Percentiles rank a stretch among this genome's conserved stretches.
Conservation (phyloP, 305 asterid genomes). For the Fraxinus sp. region DNA sequence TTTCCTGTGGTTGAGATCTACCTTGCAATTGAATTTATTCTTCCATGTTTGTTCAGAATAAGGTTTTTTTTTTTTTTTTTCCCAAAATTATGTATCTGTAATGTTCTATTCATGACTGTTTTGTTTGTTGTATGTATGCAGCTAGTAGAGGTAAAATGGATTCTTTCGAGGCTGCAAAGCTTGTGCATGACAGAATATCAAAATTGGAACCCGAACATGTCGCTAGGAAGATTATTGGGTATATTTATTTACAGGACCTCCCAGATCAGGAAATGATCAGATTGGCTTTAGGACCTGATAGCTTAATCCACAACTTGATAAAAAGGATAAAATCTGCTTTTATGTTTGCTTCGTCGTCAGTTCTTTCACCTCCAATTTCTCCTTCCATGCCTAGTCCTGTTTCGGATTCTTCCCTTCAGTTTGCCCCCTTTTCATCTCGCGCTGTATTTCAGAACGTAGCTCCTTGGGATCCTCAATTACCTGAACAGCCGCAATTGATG, state of each 20-base stretch:
- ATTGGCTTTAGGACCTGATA: conserved; percentile 75
- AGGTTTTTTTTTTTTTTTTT: conserved; percentile 26
- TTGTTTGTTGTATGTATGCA: conserved; percentile 1
- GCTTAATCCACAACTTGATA: conserved; percentile 50
- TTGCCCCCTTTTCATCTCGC: conserved; percentile 34
- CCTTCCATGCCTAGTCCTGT: conserved; percentile 43
- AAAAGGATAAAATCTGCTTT: conserved; percentile 43
- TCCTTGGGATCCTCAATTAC: conserved; percentile 42
- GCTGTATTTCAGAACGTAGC: conserved; percentile 29
- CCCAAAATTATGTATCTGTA: neutral
- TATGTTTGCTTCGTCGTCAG: conserved; percentile 30
- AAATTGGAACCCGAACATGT: conserved; percentile 60
- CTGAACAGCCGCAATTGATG: conserved; percentile 33
- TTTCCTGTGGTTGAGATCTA: neutral
- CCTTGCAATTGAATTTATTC: neutral
- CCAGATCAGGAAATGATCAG: conserved; percentile 78
- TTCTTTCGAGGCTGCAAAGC: conserved; percentile 43
- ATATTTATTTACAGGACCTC: conserved; percentile 46
- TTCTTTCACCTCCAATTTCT: conserved; percentile 56
- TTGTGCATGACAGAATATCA: conserved; percentile 46
- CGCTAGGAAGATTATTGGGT: conserved; percentile 68
- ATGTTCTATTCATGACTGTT: neutral
- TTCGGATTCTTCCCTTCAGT: conserved; percentile 43
- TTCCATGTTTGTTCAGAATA: conserved; percentile 30
- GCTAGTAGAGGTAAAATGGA: conserved; percentile 30